These are phyloP conservation scores for Camellia granthamiana DNA, from an alignment of 148 eudicot species.

Conservation along the genomic window DNA sequence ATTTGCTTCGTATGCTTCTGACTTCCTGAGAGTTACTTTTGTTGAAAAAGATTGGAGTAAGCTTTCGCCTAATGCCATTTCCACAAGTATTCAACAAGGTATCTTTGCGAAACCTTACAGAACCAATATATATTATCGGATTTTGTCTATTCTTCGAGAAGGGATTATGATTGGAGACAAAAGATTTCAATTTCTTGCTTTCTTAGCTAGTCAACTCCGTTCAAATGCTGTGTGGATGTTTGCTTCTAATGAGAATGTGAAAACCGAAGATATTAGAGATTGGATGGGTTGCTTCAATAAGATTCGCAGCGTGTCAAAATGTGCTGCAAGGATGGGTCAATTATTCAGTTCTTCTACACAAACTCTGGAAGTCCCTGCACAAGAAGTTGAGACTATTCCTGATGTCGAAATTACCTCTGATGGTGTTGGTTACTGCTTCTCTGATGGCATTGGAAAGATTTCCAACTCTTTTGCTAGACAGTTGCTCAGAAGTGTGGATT, in stretches of 20 bases:
- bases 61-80: conserved; percentile 54
- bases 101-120: conserved; percentile 67
- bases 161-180: conserved; percentile 80
- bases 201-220: conserved; percentile 95
- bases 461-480: conserved; percentile 79
- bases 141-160: conserved; percentile 69
- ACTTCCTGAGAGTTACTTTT: conserved; percentile 86
- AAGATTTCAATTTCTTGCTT: conserved; percentile 80
- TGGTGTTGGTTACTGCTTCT: conserved; percentile 78
- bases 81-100: conserved; percentile 56
- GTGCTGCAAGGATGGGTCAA: conserved; percentile 99
- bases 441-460: conserved; percentile 96
- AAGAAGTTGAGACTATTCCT: conserved; percentile 75
- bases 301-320: conserved; percentile 88
- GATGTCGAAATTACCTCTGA: conserved; percentile 73
- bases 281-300: conserved; percentile 98
- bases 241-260: conserved; percentile 84
- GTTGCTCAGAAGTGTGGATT: conserved; percentile 73
- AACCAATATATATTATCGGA: conserved; percentile 64
- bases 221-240: conserved; percentile 98
- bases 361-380: conserved; percentile 67
- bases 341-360: conserved; percentile 83
- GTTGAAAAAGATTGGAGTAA: conserved; percentile 97
- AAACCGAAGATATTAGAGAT: conserved; percentile 71
- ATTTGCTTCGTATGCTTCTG: conserved; percentile 71